Conservation (phyloP, 2,329 filamentous ascomycete species). For the Cadophora sp. region DNA sequence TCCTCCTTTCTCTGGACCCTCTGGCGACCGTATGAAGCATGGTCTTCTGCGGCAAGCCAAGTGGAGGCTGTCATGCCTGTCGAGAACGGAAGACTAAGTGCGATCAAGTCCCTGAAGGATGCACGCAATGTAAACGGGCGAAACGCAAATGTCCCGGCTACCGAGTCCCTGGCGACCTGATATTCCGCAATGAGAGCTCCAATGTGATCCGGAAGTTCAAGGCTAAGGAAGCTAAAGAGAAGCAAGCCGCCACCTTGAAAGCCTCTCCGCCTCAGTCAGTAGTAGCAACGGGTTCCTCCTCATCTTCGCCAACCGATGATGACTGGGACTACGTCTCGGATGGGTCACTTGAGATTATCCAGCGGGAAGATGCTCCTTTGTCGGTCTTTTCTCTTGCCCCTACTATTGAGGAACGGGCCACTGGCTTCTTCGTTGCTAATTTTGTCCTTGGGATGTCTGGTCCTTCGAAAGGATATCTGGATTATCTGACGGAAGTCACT, state of each 20-base stretch:
- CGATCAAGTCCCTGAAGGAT: slow-evolving; percentile 58
- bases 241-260: slow-evolving; percentile 19
- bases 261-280: neutral
- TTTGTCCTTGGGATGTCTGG: slow-evolving; percentile 46
- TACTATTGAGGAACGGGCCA: slow-evolving; percentile 40
- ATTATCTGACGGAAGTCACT: slow-evolving; percentile 60
- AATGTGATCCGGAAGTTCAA: slow-evolving; percentile 58
- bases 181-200: slow-evolving; percentile 63
- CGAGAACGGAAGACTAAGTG: slow-evolving; percentile 63
- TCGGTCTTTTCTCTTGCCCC: slow-evolving; percentile 44
- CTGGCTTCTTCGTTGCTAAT: slow-evolving; percentile 39
- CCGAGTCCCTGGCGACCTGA: slow-evolving; percentile 60
- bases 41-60: slow-evolving; percentile 65
- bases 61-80: slow-evolving; percentile 62
- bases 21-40: slow-evolving; percentile 45
- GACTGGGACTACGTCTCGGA: neutral
- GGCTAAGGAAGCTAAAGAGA: slow-evolving; percentile 43
- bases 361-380: slow-evolving; percentile 45
- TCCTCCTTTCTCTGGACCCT: neutral
- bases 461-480: slow-evolving; percentile 57
- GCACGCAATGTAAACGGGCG: slow-evolving; percentile 61
- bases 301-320: slow-evolving; percentile 5
- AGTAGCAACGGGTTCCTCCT: slow-evolving; percentile 3
- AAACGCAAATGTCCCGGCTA: slow-evolving; percentile 61
- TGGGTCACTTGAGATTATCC: slow-evolving; percentile 36